Base-by-base conservation (phyloP, 495 filamentous ascomycete genomes). In the Podospora tetraspora region DNA sequence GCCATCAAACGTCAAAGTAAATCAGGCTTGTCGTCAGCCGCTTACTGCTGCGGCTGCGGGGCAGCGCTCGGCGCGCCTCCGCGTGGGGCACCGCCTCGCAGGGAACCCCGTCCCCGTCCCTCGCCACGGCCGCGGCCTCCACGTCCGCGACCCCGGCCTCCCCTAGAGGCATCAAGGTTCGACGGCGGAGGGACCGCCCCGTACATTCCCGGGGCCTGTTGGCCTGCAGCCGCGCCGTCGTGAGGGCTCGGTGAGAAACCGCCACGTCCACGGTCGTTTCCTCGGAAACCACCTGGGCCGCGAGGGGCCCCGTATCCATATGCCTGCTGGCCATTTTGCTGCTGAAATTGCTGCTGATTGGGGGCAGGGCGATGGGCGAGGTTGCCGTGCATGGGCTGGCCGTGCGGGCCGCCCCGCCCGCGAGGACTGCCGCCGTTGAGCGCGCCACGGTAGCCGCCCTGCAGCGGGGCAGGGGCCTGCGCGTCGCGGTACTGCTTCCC, bases 121-220 rank as follows among this genome's bases (percentile, higher is more conserved):
- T 73, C 69, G 21, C 69, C 69, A 61, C 67, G 66, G 13, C 73
- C 77, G 19, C 74, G 69, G 27, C 74, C 68, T 52, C 69, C 66
- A 27, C 73, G 67, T 63, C 66, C 66, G n/a, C 80, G 74, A 24
- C 76, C 75, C 57, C 73, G 66, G 2, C 69, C 68, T 29, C 72
- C 81, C 25, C 87, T 80, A 9, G 79, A 77, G 16, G 77, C 62
- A 69, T 93, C 86, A 34, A 95, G 71, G 43, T 70, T 85, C 29
- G 90, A 77, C 0, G 94, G 94, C 6, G 95, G 95, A 4, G 95
- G 93, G 10, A 94, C 91, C 63, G 87, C 87, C 37, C 83, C 82
- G 73, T 95, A 96, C 77, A 87, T 24, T 27, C 68, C 66, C 12
- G 67, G 63, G 37, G 72, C 64, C 30, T 71, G 72, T 22, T 59